phyloP scores from a whole-genome alignment of 352 stramenopile species.

The Albugo laibachii region DNA sequence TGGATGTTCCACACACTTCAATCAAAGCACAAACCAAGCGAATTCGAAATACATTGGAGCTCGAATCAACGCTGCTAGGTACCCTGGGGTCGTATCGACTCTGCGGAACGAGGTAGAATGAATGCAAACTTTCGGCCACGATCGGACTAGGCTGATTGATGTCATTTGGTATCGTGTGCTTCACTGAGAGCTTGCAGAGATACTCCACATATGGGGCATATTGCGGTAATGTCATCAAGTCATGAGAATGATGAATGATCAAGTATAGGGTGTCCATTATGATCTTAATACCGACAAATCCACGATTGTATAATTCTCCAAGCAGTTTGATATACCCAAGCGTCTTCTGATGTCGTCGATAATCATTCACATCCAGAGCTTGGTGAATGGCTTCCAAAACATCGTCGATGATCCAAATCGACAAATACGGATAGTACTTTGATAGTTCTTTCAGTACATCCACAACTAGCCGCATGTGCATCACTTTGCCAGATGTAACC shows the following conservation, averaged over 20 bases:
- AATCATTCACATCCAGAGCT: conserved; percentile 79
- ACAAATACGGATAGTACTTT: conserved; percentile 80
- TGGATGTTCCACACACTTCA: conserved; percentile 1
- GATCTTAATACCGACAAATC: conserved; percentile 80
- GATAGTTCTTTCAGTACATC: conserved; percentile 74
- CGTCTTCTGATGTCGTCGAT: conserved; percentile 84
- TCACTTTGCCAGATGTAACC: conserved; percentile 76
- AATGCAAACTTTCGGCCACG: not conserved
- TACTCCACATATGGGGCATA: conserved; percentile 66
- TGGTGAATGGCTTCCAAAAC: conserved; percentile 85
- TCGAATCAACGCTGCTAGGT: conserved; percentile 74
- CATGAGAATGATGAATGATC: conserved; percentile 90
- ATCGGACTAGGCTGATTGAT: conserved; percentile 78
- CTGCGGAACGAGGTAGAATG: conserved; percentile 43
- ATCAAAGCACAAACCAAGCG: conserved; percentile 68
- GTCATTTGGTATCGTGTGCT: conserved; percentile 55
- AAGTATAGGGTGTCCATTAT: conserved; percentile 89
- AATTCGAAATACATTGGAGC: conserved; percentile 81
- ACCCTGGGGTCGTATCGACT: conserved; percentile 78
- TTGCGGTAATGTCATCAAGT: conserved; percentile 57
- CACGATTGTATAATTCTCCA: conserved; percentile 85
- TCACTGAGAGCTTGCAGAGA: conserved; percentile 44
- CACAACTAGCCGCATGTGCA: conserved; percentile 74
- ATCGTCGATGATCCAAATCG: conserved; percentile 82
- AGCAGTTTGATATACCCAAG: conserved; percentile 86